Conservation (phyloP, 2,329 filamentous ascomycete species). For the Cephalotrichum gorgonifer region DNA sequence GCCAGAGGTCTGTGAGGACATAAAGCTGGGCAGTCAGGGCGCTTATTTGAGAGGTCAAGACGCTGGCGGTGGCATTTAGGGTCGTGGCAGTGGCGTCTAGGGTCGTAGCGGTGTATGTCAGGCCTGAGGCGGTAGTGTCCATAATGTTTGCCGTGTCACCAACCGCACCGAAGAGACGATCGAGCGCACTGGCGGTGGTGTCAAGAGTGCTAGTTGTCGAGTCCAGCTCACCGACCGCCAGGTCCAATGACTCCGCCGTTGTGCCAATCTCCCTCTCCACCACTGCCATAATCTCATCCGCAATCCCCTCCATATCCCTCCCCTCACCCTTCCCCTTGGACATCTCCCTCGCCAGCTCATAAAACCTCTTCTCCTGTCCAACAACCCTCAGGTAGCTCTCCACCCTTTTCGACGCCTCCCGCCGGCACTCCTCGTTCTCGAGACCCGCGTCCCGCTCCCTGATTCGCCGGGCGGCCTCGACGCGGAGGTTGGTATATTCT, state of each 20-base stretch:
- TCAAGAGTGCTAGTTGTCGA: not conserved
- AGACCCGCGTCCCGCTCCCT: slow-evolving; percentile 19
- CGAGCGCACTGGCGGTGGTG: not conserved
- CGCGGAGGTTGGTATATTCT: slow-evolving; percentile 14
- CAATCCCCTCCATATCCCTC: not conserved
- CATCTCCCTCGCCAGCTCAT: not conserved
- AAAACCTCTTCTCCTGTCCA: not conserved
- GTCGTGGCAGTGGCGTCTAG: not conserved
- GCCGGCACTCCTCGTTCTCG: not conserved
- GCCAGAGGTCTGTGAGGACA: slow-evolving; percentile 34
- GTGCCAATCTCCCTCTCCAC: not conserved
- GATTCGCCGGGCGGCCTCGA: slow-evolving; percentile 23
- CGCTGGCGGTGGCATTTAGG: not conserved
- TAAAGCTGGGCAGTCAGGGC: slow-evolving; percentile 25
- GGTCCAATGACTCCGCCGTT: not conserved
- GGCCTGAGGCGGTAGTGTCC: not conserved
- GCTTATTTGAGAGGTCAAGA: not conserved
- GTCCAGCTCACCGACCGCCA: not conserved
- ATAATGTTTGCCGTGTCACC: not conserved
- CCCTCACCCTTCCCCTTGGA: not conserved
- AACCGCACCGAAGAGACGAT: not conserved
- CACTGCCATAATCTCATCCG: not conserved
- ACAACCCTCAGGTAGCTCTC: not conserved
- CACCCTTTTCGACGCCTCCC: not conserved
- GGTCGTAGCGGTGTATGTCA: not conserved